Evolutionary conservation across 768 basidiomycete species (phyloP).

Genomic region (Serendipita sp.): DNA sequence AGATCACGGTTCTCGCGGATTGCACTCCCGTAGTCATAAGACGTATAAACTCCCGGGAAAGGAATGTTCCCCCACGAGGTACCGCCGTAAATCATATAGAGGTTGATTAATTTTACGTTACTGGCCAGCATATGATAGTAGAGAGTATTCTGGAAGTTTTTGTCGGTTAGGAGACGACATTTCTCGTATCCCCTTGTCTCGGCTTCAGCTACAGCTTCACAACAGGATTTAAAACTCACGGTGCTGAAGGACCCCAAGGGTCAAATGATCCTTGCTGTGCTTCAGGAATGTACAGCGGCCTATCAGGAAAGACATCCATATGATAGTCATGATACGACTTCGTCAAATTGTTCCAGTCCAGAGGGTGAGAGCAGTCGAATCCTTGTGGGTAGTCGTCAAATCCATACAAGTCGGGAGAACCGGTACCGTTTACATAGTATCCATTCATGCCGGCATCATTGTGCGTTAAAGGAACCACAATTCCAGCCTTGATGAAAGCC

Average conservation of each 20-base stretch:
- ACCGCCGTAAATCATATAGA: constrained; percentile 78
- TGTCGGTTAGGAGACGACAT: constrained; percentile 50
- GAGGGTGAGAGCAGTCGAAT: constrained; percentile 67
- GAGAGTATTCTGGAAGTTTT: constrained; percentile 65
- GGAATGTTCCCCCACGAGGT: constrained; percentile 77
- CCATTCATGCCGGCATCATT: constrained; percentile 44
- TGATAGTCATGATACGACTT: constrained; percentile 55
- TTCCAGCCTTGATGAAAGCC: constrained; percentile 35
- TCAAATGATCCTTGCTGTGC: constrained; percentile 68
- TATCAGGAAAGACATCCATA: constrained; percentile 12
- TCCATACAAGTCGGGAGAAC: constrained; percentile 62
- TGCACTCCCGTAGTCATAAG: constrained; percentile 63
- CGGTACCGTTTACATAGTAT: constrained; percentile 60
- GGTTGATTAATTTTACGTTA: constrained; percentile 67
- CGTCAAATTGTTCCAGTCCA: constrained; percentile 44
- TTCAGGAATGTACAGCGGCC: constrained; percentile 25
- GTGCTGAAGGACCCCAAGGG: constrained; percentile 62
- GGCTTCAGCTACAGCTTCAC: not conserved
- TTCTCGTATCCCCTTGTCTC: constrained; percentile 27
- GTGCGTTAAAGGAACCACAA: constrained; percentile 57
- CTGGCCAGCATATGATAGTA: constrained; percentile 62
- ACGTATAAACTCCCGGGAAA: constrained; percentile 60
- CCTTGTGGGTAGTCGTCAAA: constrained; percentile 26
- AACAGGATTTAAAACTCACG: constrained; percentile 25
- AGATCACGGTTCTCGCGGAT: constrained; percentile 44